phyloP scores from a whole-genome alignment of 2,329 filamentous ascomycete species.

The Hypoxylon sp. region DNA sequence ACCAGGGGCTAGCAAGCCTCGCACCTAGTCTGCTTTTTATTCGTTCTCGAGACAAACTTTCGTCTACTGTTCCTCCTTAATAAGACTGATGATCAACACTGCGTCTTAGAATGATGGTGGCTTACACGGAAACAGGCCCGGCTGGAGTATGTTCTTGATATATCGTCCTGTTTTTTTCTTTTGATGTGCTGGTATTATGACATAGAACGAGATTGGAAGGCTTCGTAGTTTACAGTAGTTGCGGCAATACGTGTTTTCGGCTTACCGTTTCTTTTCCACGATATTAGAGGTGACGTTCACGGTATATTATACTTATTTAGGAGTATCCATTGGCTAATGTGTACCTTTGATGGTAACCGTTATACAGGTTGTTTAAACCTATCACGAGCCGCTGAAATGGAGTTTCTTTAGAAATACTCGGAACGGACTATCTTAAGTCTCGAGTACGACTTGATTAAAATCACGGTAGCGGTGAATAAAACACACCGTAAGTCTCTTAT shows the following conservation, averaged over 20 bases:
- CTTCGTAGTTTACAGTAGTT: slow-evolving; percentile 44
- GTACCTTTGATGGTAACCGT: neutral
- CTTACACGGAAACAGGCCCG: slow-evolving; percentile 20
- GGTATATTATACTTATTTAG: neutral
- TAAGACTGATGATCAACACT: slow-evolving; percentile 47
- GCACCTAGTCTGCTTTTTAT: slow-evolving; percentile 45
- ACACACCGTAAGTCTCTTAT: slow-evolving; percentile 4
- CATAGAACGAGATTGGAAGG: slow-evolving; percentile 47
- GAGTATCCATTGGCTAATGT: neutral
- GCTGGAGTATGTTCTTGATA: slow-evolving; percentile 38
- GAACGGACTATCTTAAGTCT: slow-evolving; percentile 10
- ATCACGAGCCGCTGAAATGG: slow-evolving; percentile 8
- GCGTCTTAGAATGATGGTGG: slow-evolving; percentile 29
- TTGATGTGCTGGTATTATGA: slow-evolving; percentile 43
- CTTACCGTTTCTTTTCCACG: slow-evolving; percentile 22
- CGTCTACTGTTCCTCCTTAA: slow-evolving; percentile 48
- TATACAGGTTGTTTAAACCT: neutral
- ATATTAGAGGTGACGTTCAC: neutral
- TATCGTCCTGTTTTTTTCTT: slow-evolving; percentile 30
- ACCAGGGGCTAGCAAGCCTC: slow-evolving; percentile 42
- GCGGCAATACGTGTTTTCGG: slow-evolving; percentile 42
- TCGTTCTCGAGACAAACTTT: slow-evolving; percentile 45
- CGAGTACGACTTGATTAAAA: slow-evolving; percentile 10
- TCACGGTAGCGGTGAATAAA: slow-evolving; percentile 27
- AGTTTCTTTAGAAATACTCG: slow-evolving; percentile 18